A percentile compares a stretch with the other conserved stretches of the same genome.
phyloP scores from a whole-genome alignment of 192 early-diverging fungal genomes.

The Coemansia sp. region DNA sequence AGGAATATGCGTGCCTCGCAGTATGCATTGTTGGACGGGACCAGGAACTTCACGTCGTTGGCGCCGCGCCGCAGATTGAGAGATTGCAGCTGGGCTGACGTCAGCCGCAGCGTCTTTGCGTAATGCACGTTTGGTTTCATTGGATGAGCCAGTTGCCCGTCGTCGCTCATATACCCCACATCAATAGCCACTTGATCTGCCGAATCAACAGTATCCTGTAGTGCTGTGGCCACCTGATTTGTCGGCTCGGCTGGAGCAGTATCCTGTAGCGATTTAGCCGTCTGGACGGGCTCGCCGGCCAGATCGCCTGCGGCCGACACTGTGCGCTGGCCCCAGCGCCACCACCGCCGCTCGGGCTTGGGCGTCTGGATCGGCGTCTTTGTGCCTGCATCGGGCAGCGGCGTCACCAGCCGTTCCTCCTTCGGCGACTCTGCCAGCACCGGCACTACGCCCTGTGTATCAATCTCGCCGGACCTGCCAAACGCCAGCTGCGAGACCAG shows the following conservation, averaged over 20 bases:
- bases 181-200: background rate
- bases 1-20: constrained; percentile 88
- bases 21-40: constrained; percentile 69
- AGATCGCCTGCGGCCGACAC: background rate
- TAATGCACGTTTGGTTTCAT: constrained; percentile 54
- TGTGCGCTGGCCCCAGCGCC: constrained; percentile 37
- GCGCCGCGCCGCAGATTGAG: constrained; percentile 80
- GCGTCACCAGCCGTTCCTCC: background rate
- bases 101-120: constrained; percentile 88
- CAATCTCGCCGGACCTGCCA: constrained; percentile 1
- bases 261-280: background rate
- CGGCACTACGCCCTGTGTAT: background rate
- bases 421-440: background rate
- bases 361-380: background rate
- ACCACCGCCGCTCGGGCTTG: constrained; percentile 42
- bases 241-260: no score
- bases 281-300: background rate
- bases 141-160: constrained; percentile 21
- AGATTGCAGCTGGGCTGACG: constrained; percentile 83
- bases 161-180: constrained; percentile 38
- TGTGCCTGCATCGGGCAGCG: background rate
- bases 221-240: no score
- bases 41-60: constrained; percentile 89
- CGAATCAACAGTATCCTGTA: background rate
- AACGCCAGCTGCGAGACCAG: constrained; percentile 48